Evolutionary conservation across 2,329 filamentous ascomycete genomes (phyloP).

Genomic region (Dothideomycetes sp.): DNA sequence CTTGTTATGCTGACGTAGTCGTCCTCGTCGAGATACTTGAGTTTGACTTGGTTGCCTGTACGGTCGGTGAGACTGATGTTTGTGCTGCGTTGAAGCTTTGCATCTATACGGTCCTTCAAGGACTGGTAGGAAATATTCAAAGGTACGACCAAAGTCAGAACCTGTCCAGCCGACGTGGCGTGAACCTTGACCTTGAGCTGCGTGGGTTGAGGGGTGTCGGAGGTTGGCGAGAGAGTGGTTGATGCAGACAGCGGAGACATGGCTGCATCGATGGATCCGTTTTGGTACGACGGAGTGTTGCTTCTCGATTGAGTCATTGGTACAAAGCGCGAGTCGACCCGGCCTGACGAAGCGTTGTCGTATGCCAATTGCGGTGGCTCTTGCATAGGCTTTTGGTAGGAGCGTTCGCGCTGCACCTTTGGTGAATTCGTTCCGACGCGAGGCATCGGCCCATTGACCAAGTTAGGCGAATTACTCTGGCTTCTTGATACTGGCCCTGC

Average conservation of each 20-base stretch:
- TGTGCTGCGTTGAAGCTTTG: slow-evolving; percentile 81
- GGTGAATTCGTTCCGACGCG: slow-evolving; percentile 43
- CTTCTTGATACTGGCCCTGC: slow-evolving; percentile 50
- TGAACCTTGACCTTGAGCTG: slow-evolving; percentile 96
- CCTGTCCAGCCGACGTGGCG: slow-evolving; percentile 65
- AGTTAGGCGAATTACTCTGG: slow-evolving; percentile 67
- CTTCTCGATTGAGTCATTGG: slow-evolving; percentile 2
- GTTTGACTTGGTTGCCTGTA: slow-evolving; percentile 50
- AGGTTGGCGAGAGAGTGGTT: slow-evolving; percentile 5
- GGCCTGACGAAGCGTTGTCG: slow-evolving; percentile 33
- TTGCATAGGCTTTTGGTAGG: slow-evolving; percentile 12
- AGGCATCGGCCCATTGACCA: slow-evolving; percentile 38
- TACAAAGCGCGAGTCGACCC: slow-evolving; percentile 4
- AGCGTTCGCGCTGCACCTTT: slow-evolving; percentile 51
- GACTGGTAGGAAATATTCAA: slow-evolving; percentile 93
- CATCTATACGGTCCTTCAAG: slow-evolving; percentile 88
- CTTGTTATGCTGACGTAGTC: slow-evolving; percentile 90
- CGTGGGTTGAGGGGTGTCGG: slow-evolving; percentile 32
- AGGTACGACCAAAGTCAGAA: slow-evolving; percentile 89
- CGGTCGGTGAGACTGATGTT: slow-evolving; percentile 67
- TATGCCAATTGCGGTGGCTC: slow-evolving; percentile 23
- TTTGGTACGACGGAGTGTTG: slow-evolving; percentile 2
- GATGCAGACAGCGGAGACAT: slow-evolving; percentile 32
- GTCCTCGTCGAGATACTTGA: slow-evolving; percentile 86
- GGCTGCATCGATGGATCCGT: slow-evolving; percentile 15